phyloP scores from a whole-genome alignment of 2,329 filamentous ascomycete genomes.

The Phaeosphaeriaceae sp. region DNA sequence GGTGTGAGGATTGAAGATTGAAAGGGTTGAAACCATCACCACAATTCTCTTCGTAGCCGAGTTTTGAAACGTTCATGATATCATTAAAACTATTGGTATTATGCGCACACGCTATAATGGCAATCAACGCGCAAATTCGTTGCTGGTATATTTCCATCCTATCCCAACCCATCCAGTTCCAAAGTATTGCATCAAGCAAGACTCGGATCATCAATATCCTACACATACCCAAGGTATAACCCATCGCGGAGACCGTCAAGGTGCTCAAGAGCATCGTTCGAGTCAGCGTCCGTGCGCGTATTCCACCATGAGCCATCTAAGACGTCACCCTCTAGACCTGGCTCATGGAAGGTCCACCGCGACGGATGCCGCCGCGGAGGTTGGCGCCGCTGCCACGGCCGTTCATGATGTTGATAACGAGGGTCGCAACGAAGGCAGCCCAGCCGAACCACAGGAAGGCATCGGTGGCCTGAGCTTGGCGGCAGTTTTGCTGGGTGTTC shows the following conservation, averaged over 20 bases:
- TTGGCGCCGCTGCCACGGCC: conserved; percentile 56
- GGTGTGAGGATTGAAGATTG: too few species aligned
- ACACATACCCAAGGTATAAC: background rate
- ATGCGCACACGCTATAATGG: conserved; percentile 1
- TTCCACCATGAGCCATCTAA: conserved; percentile 37
- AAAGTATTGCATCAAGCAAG: conserved; percentile 1
- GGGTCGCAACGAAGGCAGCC: conserved; percentile 63
- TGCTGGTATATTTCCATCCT: background rate
- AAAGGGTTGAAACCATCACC: too few species aligned
- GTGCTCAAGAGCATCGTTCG: background rate
- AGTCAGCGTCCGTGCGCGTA: conserved; percentile 23
- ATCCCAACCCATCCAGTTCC: background rate
- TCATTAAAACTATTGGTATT: background rate
- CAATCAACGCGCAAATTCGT: background rate
- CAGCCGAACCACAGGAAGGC: conserved; percentile 85
- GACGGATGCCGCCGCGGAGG: conserved; percentile 56
- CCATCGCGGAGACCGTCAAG: background rate
- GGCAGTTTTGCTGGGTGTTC: conserved; percentile 70
- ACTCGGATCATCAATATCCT: background rate
- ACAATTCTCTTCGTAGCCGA: too few species aligned
- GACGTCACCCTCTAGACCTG: conserved; percentile 57
- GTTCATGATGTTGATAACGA: conserved; percentile 63
- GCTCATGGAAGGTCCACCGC: conserved; percentile 60
- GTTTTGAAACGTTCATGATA: background rate
- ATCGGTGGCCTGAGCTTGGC: conserved; percentile 74